These are phyloP conservation scores for Galerina sulciceps DNA, from an alignment of 768 basidiomycete species.

Conservation along the genomic window DNA sequence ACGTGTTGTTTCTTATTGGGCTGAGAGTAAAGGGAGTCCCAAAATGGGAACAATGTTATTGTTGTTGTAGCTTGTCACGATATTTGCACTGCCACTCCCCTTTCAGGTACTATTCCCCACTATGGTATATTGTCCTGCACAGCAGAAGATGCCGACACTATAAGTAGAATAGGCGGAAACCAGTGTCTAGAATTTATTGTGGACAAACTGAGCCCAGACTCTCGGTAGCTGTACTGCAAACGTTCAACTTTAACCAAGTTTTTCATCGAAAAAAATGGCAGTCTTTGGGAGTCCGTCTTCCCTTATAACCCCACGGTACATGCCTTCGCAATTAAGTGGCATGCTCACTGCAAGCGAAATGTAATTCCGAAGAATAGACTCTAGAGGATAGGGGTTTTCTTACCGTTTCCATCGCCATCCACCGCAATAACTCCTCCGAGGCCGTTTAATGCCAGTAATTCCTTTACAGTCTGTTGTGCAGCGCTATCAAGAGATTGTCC, in stretches of 20 bases:
- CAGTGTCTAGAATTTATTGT: too few species aligned
- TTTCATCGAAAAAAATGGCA: constrained; percentile 79
- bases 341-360: constrained; percentile 57
- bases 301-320: constrained; percentile 81
- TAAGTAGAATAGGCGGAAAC: too few species aligned
- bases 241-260: constrained; percentile 9
- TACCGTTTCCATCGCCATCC: constrained; percentile 72
- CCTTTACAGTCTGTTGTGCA: constrained; percentile 55
- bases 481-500: constrained; percentile 62
- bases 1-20: not conserved
- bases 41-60: not conserved
- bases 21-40: constrained; percentile 1
- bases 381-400: constrained; percentile 10
- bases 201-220: too few species aligned
- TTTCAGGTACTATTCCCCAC: not conserved
- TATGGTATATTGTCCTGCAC: too few species aligned
- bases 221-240: too few species aligned
- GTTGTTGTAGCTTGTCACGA: too few species aligned
- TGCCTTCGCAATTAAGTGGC: constrained; percentile 77
- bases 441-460: constrained; percentile 62
- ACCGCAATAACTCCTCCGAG: constrained; percentile 78
- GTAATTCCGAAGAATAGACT: not conserved
- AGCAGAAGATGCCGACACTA: too few species aligned
- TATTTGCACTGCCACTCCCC: not conserved
- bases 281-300: constrained; percentile 72